Conservation (phyloP, 352 stramenopile species). For the Phytophthora kernoviae region DNA sequence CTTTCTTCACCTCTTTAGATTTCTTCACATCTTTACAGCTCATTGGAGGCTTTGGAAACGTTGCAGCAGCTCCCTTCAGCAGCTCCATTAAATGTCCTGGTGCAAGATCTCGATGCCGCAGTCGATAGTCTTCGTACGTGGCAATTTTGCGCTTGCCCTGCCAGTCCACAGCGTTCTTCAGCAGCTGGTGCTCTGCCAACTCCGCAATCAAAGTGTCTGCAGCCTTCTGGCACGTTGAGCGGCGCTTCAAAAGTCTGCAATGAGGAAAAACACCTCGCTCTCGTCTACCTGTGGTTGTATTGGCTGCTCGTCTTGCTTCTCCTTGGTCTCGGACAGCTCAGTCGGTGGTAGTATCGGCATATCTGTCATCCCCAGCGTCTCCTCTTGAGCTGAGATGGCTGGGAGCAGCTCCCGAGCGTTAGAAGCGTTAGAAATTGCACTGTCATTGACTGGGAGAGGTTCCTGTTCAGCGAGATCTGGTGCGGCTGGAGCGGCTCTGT, state of each 20-base stretch:
- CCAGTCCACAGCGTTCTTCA: conserved; percentile 71
- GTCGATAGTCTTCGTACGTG: conserved; percentile 80
- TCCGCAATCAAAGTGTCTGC: conserved; percentile 73
- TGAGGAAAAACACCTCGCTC: conserved; percentile 85
- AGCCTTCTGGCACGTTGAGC: conserved; percentile 60
- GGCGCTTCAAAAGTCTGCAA: conserved; percentile 86
- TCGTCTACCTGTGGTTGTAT: conserved; percentile 20
- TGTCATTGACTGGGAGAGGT: conserved; percentile 8
- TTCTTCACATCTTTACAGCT: conserved; percentile 14
- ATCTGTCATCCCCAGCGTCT: not conserved
- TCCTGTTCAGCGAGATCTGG: conserved; percentile 10
- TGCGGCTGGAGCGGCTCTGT: not conserved
- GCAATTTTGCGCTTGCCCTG: conserved; percentile 43
- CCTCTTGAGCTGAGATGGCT: conserved; percentile 11
- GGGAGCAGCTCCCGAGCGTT: conserved; percentile 24
- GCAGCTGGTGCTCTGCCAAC: conserved; percentile 58
- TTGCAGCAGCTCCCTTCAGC: conserved; percentile 32
- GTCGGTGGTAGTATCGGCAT: not conserved
- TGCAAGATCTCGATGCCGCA: conserved; percentile 74
- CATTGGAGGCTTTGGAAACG: conserved; percentile 28
- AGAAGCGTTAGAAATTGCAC: not conserved
- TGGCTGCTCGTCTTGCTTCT: conserved; percentile 1
- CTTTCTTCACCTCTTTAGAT: conserved; percentile 10
- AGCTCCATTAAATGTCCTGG: conserved; percentile 69
- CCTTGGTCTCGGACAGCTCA: not conserved